Percentiles rank a stretch among this genome's conserved stretches.
Evolutionary conservation across 106 monocot species (phyloP).

Genomic region (Hemerocallis citrina): DNA sequence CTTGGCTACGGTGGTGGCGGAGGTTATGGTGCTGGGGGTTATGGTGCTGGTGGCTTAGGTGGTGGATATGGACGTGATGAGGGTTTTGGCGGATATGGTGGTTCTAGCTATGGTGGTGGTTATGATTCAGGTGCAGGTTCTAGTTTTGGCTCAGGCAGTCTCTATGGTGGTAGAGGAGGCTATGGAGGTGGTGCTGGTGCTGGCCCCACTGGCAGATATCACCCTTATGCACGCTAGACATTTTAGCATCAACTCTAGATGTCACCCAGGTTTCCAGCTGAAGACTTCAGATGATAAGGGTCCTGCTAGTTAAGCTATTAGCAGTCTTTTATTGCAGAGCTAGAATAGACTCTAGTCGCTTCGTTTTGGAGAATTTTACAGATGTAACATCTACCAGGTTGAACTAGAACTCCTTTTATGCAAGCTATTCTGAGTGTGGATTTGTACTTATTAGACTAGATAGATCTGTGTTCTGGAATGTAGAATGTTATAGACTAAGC

Average conservation of each 20-base stretch:
- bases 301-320: conserved; percentile 2
- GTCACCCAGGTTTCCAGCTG: neutral
- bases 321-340: neutral
- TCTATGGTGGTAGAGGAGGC: conserved; percentile 61
- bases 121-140: conserved; percentile 62
- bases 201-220: conserved; percentile 46
- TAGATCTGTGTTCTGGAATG: neutral
- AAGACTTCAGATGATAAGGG: neutral
- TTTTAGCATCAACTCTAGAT: conserved; percentile 4
- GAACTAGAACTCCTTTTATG: neutral
- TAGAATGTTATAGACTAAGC: neutral
- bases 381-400: neutral
- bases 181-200: conserved; percentile 31
- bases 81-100: conserved; percentile 57
- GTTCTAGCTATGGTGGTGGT: conserved; percentile 55
- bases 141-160: conserved; percentile 46
- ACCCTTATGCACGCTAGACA: conserved; percentile 66
- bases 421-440: neutral
- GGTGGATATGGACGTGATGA: conserved; percentile 41
- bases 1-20: conserved; percentile 36
- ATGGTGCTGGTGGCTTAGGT: conserved; percentile 34
- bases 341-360: neutral
- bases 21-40: neutral
- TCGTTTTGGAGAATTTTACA: neutral
- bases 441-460: neutral